Evolutionary conservation across 148 eudicot species (phyloP), one percentile per base, ranked within the genome.

Genomic region (Limonium bicolor): DNA sequence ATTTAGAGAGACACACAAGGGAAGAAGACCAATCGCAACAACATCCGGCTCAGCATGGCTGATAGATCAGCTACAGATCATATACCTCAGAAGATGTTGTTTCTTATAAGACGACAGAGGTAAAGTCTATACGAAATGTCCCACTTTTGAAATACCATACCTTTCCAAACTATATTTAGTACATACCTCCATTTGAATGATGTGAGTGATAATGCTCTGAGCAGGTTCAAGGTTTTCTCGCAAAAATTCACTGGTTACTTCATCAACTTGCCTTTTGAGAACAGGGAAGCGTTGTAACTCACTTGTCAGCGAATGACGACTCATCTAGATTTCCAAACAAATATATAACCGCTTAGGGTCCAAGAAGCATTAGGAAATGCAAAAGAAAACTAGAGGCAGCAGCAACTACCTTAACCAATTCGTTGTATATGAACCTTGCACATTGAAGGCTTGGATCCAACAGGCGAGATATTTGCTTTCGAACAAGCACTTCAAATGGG

Each of bases 391-490:
- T 33, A 19, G 28, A 14, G 52, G 14, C 13, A 50, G 16, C 36
- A 50, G 7, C 55, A 17, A 32, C 44, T 63, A 77, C 97, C 78
- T 90, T 90, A 33, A 84, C 68, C 53, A 90, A 53, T 61, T 90
- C 97, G 53, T 80, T 74, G 52, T 84, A 90, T 54, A 90, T 71
- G 39, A 90, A 90, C 61, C 79, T 72, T 21, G 97, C 93, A 67
- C 97, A 90, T 40, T 90, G 97, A 56, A 84, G 77, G 65, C 97
- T 77, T 33, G 97, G 97, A 64, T 80, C 97, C 65, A 83, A 49
- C 47, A 90, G 65, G 19, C 95, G 97, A 46, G 74, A 73, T 51
- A 88, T 88, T 66, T 88, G 97, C 65, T 82, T 83, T 43, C 83
- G 76, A 12, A 90, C 64, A 61, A 69, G 69, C 52, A 59, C 53